These are phyloP conservation scores for Gracilaria domingensis DNA, from an alignment of 23 red algal species.

Conservation along the genomic window DNA sequence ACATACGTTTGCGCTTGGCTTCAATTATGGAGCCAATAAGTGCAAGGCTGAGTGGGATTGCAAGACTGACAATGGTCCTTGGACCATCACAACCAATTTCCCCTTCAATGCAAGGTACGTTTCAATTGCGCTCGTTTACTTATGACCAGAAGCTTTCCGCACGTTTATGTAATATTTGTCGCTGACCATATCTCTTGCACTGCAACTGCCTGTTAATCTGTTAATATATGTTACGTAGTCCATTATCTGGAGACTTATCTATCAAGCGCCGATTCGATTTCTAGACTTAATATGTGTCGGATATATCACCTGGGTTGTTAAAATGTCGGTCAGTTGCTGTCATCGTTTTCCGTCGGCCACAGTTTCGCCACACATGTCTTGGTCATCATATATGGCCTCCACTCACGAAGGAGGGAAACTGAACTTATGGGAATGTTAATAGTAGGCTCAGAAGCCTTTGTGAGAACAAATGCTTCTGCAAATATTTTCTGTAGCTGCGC, in stretches of 20 bases:
- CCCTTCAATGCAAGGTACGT: conserved; percentile 73
- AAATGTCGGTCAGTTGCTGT: background rate
- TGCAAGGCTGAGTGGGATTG: conserved; percentile 75
- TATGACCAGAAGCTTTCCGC: background rate
- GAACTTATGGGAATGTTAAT: conserved; percentile 9
- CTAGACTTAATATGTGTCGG: background rate
- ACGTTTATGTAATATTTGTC: background rate
- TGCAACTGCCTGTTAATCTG: background rate
- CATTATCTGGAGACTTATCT: conserved; percentile 49
- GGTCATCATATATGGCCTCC: conserved; percentile 37
- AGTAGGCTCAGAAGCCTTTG: conserved; percentile 10
- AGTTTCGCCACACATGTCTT: conserved; percentile 37
- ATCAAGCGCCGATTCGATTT: conserved; percentile 77
- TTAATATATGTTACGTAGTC: background rate
- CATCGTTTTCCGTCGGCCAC: conserved; percentile 10
- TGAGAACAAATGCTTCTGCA: conserved; percentile 32
- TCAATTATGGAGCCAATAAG: conserved; percentile 69
- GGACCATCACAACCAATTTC: conserved; percentile 71
- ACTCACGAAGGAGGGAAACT: conserved; percentile 48
- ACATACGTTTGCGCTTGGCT: conserved; percentile 59
- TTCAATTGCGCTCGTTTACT: conserved; percentile 8
- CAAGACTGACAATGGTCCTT: conserved; percentile 84
- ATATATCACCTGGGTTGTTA: background rate
- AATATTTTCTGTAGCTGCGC: conserved; percentile 26
- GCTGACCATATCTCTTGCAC: background rate